Percentiles rank a stretch among this genome's conserved stretches.
Evolutionary conservation across 768 basidiomycete genomes (phyloP).

Genomic region (Leccinellum albellum): DNA sequence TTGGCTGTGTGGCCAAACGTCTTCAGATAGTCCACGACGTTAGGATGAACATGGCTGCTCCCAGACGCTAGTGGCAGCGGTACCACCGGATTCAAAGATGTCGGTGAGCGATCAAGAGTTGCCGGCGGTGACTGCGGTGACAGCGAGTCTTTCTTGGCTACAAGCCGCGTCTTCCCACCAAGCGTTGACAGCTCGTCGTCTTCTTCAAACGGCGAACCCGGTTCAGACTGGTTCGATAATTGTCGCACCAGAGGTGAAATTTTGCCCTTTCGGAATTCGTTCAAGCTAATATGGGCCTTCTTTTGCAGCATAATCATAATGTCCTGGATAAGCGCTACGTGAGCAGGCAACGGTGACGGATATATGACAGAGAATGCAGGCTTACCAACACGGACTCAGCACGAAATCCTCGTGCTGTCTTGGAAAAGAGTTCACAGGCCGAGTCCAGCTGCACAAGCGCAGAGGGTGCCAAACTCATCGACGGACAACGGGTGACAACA

Average conservation of each 20-base stretch:
- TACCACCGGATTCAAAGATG: constrained; percentile 67
- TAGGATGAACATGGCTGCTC: constrained; percentile 52
- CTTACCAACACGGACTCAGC: constrained; percentile 63
- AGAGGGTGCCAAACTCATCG: constrained; percentile 73
- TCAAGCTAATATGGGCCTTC: constrained; percentile 61
- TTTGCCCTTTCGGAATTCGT: constrained; percentile 61
- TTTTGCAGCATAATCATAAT: constrained; percentile 63
- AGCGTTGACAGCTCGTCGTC: constrained; percentile 62
- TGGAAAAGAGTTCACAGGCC: constrained; percentile 70
- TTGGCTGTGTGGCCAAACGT: constrained; percentile 44
- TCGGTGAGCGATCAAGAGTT: constrained; percentile 59
- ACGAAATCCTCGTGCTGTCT: constrained; percentile 61
- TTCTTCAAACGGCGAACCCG: constrained; percentile 44
- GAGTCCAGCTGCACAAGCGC: constrained; percentile 72
- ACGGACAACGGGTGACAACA: constrained; percentile 74
- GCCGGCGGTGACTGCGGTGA: constrained; percentile 44
- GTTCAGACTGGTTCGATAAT: constrained; percentile 36
- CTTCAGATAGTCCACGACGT: constrained; percentile 63
- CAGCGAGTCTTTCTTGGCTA: constrained; percentile 56
- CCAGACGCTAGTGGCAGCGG: constrained; percentile 60
- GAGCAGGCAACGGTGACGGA: constrained; percentile 8
- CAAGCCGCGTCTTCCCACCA: constrained; percentile 64
- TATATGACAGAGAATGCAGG: background rate
- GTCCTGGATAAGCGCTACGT: constrained; percentile 34
- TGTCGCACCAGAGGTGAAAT: constrained; percentile 39